A percentile compares a stretch with the other conserved stretches of the same genome.
Conservation (phyloP, 352 stramenopile genomes). For the Pythium oligandrum region DNA sequence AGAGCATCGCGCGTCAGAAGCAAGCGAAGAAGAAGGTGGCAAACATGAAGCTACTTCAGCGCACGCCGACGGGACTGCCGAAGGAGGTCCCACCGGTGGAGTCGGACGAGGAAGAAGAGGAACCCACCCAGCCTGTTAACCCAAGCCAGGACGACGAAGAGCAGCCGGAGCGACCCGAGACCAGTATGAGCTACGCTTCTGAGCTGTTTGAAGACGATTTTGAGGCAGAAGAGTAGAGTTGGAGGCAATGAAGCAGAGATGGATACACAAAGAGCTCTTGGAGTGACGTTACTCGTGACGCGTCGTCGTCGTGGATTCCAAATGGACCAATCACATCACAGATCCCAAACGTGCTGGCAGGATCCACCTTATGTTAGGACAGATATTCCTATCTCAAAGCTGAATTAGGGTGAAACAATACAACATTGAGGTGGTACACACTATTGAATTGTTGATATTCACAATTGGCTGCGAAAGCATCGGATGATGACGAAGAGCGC, state of each 20-base stretch:
- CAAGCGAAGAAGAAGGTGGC: constrained; percentile 35
- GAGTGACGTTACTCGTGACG: no score
- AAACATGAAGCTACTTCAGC: constrained; percentile 21
- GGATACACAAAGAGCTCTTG: background rate
- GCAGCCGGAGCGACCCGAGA: constrained; percentile 26
- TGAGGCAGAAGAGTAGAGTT: constrained; percentile 19
- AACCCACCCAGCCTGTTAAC: background rate
- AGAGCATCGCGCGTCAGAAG: constrained; percentile 37
- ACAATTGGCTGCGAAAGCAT: no score
- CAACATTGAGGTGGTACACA: no score
- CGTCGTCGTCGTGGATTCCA: no score
- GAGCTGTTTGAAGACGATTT: constrained; percentile 63
- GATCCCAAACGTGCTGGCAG: no score
- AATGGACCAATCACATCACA: no score
- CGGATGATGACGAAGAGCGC: no score
- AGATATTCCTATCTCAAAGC: no score
- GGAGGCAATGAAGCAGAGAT: background rate
- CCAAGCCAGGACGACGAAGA: background rate
- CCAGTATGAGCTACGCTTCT: constrained; percentile 52
- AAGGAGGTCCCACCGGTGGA: background rate
- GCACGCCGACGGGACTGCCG: constrained; percentile 26
- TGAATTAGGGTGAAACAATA: no score
- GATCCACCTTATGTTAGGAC: no score
- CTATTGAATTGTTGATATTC: no score
- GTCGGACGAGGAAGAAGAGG: background rate